Evolutionary conservation across 2,329 filamentous ascomycete genomes (phyloP).

Genomic region (Penicillium nordicum): DNA sequence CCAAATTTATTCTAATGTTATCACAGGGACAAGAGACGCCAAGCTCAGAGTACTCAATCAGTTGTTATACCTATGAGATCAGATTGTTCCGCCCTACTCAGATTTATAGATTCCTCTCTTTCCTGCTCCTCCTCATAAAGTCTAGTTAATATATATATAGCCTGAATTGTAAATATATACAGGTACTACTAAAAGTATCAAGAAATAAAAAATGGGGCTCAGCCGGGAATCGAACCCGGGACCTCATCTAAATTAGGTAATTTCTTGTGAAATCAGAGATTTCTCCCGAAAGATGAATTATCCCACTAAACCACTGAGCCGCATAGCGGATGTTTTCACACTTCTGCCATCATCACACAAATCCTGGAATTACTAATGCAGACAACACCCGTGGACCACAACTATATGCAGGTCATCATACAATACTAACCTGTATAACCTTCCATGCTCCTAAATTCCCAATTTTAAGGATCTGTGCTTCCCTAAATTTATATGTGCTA

Average conservation of each 20-base stretch:
- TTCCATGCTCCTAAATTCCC: background rate
- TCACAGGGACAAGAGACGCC: background rate
- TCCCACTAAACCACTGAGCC: slow-evolving; percentile 6
- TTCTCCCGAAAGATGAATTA: slow-evolving; percentile 4
- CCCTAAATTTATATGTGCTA: too few relatives aligned
- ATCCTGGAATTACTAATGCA: background rate
- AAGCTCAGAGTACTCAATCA: background rate
- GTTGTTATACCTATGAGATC: background rate
- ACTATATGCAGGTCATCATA: background rate
- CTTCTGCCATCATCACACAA: background rate
- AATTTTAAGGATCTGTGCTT: background rate
- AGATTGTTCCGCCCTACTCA: background rate
- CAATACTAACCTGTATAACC: background rate
- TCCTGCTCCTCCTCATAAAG: too few relatives aligned
- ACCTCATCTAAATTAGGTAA: slow-evolving; percentile 1
- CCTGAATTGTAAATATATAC: too few relatives aligned
- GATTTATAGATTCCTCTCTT: too few relatives aligned
- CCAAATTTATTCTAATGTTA: too few relatives aligned
- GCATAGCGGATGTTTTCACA: background rate
- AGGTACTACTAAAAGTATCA: too few relatives aligned
- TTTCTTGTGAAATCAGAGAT: slow-evolving; percentile 1
- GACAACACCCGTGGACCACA: background rate
- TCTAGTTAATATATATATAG: too few relatives aligned
- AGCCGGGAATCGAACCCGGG: slow-evolving; percentile 7
- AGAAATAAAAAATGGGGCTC: background rate